Evolutionary conservation across 768 basidiomycete species (phyloP), one percentile per base, ranked within the genome.

Genomic region (Termitomyces sp.): DNA sequence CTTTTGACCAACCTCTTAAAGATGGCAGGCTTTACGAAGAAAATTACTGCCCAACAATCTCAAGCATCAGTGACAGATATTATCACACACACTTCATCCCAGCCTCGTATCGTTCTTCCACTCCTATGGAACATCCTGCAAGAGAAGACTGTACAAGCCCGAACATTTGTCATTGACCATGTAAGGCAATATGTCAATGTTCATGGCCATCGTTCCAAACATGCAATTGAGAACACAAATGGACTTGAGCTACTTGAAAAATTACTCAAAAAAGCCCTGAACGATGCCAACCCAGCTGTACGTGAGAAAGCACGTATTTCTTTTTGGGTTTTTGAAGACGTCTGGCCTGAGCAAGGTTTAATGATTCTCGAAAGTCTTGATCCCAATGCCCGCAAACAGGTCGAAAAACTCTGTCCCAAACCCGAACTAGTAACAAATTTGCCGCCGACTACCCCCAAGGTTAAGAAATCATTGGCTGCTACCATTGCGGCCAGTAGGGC

Each of bases 1-100:
- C 66, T 97, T 3, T 77, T 93, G 58, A 80, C 81, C n/a, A 82
- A 88, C 65, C 80, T 95, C 13, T 77, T 95, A 43, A 86, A 85
- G 61, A 89, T 98, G 90, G 85, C 90, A 30, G 86, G 85, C 8
- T 86, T 91, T 55, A 98, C 95, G 33, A 99, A 99, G 73, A 96
- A 95, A 70, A 86, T 98, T 49, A 82, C 85, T 24, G 92, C 90
- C 4, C 87, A 92, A 56, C 88, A 88, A 58, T 91, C 95, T 0
- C 97, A 98, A 69, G 75, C 80, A 2, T 77, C 84, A 1, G 80
- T 92, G 9, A 77, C 79, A 1, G 72, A 77, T n/a, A 75, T 98
- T 58, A 82, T 98, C 20, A 77, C 76, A 1, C 72, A 88, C 63
- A 82, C 86, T 2, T 86, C 91, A 3, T 77, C 84, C 48, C 88